Percentiles rank a stretch among this genome's conserved stretches.
These are phyloP conservation scores for Populus hybrid DNA, from an alignment of 441 rosid species.

Conservation along the genomic window DNA sequence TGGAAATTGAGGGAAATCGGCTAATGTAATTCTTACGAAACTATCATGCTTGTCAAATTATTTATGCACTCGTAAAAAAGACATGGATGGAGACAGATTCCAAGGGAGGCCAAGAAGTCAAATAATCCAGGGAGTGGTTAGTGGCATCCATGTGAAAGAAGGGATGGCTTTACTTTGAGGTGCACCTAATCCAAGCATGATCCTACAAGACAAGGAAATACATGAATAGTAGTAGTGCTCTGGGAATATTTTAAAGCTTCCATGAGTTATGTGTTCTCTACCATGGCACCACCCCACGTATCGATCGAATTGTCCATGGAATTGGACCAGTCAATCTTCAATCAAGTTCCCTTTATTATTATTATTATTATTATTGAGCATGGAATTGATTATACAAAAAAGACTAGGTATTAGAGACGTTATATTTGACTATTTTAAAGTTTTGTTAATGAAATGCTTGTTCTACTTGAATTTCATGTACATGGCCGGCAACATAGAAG, in stretches of 20 bases:
- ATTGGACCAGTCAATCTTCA: too few relatives aligned
- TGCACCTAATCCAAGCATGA: slow-evolving; percentile 24
- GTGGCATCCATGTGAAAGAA: slow-evolving; percentile 9
- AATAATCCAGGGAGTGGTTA: slow-evolving; percentile 4
- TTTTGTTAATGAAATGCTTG: too few relatives aligned
- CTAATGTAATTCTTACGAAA: too few relatives aligned
- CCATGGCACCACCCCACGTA: too few relatives aligned
- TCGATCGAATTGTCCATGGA: background rate
- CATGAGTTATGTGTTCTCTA: background rate
- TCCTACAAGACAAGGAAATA: background rate
- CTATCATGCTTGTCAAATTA: background rate
- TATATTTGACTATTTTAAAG: too few relatives aligned
- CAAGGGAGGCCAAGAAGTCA: background rate
- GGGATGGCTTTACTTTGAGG: slow-evolving; percentile 1
- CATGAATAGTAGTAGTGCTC: background rate
- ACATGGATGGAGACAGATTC: background rate
- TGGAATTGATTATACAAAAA: too few relatives aligned
- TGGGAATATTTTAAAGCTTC: background rate
- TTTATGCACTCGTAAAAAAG: too few relatives aligned
- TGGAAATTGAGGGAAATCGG: too few relatives aligned
- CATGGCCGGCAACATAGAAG: accelerated
- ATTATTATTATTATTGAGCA: too few relatives aligned
- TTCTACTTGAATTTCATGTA: accelerated
- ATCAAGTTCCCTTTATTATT: too few relatives aligned
- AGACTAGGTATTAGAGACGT: too few relatives aligned